Conservation (phyloP, 2,329 filamentous ascomycete genomes). For the Trichoderma atroviride region DNA sequence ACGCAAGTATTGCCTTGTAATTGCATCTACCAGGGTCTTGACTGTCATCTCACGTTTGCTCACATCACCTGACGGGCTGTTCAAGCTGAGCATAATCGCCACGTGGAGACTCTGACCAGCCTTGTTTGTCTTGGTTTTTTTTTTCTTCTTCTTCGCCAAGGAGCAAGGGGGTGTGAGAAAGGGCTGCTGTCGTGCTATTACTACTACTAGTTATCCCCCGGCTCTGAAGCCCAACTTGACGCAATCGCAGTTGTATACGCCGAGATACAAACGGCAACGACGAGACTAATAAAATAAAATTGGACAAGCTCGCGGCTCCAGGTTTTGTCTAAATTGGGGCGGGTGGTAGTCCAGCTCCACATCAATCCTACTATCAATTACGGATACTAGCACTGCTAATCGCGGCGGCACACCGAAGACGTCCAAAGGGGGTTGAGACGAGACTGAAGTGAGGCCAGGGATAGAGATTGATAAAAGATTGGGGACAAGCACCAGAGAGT, state of each 20-base stretch:
- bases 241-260: not conserved
- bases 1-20: not conserved
- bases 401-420: not conserved
- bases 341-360: conserved; percentile 5
- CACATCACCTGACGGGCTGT: conserved; percentile 12
- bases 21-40: not conserved
- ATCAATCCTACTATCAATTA: not conserved
- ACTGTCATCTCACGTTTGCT: not conserved
- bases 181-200: not conserved
- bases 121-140: not conserved
- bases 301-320: conserved; percentile 7
- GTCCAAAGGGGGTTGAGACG: not conserved
- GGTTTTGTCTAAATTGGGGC: conserved; percentile 15
- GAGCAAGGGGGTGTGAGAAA: not conserved
- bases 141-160: not conserved
- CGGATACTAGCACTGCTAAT: not conserved
- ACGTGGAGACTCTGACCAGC: conserved; percentile 9
- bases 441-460: not conserved
- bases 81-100: conserved; percentile 7
- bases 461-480: not conserved
- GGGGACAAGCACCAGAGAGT: not conserved
- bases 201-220: no score
- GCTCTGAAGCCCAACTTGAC: not conserved
- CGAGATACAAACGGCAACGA: not conserved
- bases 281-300: not conserved